Base-by-base conservation (phyloP, 2,329 filamentous ascomycete genomes). In the Trichophyton equinum region DNA sequence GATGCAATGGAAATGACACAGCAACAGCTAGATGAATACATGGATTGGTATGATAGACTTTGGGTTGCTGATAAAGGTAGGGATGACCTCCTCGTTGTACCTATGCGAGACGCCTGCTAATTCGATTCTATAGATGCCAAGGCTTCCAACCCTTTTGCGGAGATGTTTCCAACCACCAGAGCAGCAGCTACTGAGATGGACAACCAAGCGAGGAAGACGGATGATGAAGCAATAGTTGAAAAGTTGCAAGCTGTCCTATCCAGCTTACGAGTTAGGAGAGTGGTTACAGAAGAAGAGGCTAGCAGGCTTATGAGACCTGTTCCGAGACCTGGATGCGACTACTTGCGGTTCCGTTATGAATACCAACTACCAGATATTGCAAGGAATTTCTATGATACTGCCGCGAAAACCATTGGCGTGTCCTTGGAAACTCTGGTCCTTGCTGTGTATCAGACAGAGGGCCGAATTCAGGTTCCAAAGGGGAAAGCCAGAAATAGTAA, bases 11-110 rank as follows among this genome's bases (percentile, higher is more conserved):
- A 75, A 1, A 85, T 91, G 82, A 77, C 75, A 2, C 74, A 78
- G 4, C 74, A 79, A 22, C 80, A 87, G 64, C 75, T 92, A 42
- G 87, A 91, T 67, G 81, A 87, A 62, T 92, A 91, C 68, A 78
- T 95, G 72, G 83, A 89, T 71, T 94, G 87, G 85, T 91, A 88
- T 69, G 84, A 88, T 68, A 78, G 79, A 61, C 86, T 80, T 51
- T 88, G 84, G 77, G 65, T 76, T 40, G 71, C 75, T 58, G 68
- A 58, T 38, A 70, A 67, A 66, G 62, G 71, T 73, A 60, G 15
- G 65, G 47, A 30, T 47, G 15, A 9, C 27, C 30, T 55, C 18
- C 15, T 18, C 15, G 4, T 22, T 20, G 22, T 22, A 51, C 15
- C 30, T 7, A 18, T 44, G 2, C 8, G 4, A 15, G 4, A 2